These are phyloP conservation scores for Silybum marianum DNA, from an alignment of 129 eudicot species.

Conservation along the genomic window DNA sequence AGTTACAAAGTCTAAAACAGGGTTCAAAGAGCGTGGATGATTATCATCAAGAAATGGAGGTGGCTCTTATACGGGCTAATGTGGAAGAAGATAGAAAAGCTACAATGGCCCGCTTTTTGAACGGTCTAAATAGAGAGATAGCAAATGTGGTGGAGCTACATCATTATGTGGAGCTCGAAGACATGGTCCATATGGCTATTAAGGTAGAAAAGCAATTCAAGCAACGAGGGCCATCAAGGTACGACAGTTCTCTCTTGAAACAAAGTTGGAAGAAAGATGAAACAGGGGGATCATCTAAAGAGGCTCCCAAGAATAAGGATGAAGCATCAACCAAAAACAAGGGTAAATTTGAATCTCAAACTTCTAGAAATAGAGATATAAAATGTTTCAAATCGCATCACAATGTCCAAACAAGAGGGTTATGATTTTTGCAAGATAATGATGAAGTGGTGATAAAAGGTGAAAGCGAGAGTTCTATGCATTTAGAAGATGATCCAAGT, in stretches of 20 bases:
- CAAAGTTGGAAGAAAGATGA: background rate
- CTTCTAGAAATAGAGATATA: conserved; percentile 7
- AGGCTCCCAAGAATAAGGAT: background rate
- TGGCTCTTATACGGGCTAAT: background rate
- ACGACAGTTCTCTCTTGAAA: background rate
- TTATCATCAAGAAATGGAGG: conserved; percentile 4
- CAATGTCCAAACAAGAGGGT: background rate
- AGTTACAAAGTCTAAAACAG: background rate
- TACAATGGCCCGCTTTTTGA: background rate
- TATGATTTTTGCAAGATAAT: background rate
- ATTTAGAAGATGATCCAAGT: background rate
- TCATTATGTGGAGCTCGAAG: background rate
- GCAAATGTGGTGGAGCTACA: background rate
- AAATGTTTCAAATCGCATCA: background rate
- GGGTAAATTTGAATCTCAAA: background rate
- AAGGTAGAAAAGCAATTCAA: conserved; percentile 3
- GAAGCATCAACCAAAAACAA: background rate
- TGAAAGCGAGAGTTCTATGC: background rate
- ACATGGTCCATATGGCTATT: background rate
- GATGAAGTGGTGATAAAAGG: background rate
- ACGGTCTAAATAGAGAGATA: background rate
- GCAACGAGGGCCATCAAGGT: background rate
- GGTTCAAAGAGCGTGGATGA: background rate
- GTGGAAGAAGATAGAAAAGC: background rate
- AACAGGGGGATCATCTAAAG: background rate